phyloP scores from a whole-genome alignment of 495 filamentous ascomycete species.

The Filosporella fistucella region DNA sequence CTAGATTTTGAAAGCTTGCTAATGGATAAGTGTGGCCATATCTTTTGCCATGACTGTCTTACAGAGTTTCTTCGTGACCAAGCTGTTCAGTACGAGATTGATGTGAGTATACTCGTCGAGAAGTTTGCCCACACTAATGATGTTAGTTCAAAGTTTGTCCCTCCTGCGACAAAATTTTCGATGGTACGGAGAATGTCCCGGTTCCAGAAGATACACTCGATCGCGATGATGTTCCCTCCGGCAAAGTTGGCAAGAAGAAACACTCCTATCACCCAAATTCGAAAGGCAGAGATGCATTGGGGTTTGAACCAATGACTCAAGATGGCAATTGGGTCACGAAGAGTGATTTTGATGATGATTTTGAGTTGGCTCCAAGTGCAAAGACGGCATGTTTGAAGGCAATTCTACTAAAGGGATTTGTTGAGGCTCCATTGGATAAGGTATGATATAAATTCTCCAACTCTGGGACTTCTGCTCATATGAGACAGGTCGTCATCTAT shows the following conservation, averaged over 20 bases:
- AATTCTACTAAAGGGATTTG: conserved; percentile 26
- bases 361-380: conserved; percentile 21
- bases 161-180: conserved; percentile 1
- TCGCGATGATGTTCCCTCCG: neutral
- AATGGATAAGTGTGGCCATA: conserved; percentile 25
- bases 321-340: conserved; percentile 10
- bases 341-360: conserved; percentile 10
- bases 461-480: neutral
- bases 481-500: conserved; percentile 25
- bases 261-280: neutral
- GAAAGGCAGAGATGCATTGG: conserved; percentile 18
- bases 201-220: conserved; percentile 2
- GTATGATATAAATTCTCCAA: conserved; percentile 19
- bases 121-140: neutral
- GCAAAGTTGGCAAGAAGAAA: conserved; percentile 6
- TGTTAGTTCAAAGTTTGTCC: neutral
- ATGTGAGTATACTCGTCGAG: too few species aligned
- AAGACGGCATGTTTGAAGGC: conserved; percentile 29
- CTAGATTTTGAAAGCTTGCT: neutral
- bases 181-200: neutral
- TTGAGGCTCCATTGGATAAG: conserved; percentile 33
- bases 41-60: conserved; percentile 26
- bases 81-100: too few species aligned
- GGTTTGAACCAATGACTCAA: conserved; percentile 17
- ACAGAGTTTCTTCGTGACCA: neutral